Evolutionary conservation across 2,329 filamentous ascomycete genomes (phyloP), one percentile per base, ranked within the genome.

Genomic region (Alternaria novae-zelandiae): DNA sequence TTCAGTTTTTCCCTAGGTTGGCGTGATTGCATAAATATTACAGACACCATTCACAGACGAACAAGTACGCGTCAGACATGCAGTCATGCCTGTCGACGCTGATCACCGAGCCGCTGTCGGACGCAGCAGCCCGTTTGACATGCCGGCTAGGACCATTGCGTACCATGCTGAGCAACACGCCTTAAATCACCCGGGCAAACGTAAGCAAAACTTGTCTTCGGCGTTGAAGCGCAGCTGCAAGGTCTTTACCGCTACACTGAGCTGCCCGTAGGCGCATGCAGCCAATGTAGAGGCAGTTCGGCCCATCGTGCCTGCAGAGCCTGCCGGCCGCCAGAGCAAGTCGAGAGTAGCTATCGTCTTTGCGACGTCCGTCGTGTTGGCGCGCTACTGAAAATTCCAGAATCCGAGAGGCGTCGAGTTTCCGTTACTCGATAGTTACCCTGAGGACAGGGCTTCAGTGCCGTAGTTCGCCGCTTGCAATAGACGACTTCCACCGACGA

Each of bases 401-500:
- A 57, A 59, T 23, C 49, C 13, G 28, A 25, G 44, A 59, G 43
- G 56, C 55, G 25, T 63, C 21, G 41, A 65, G 65, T 71, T 69
- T 73, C 68, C 59, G 75, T 79, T 79, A 79, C 77, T 79, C 75
- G 77, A 79, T 78, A 64, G 63, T 63, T 60, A 60, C 57, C 44
- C 11, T 17, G 61, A 61, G 26, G 74, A 74, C 68, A 70, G 64
- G 66, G 57, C 61, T 60, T 63, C 47, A 54, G 60, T 51, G 61
- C 58, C 50, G 58, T 53, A 56, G 50, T 66, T 59, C 54, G 61
- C 67, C 67, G 59, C 65, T 67, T 59, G 57, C 62, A 26, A 47
- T 51, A 15, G 28, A 62, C 57, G 46, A 57, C 26, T 47, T 30
- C 10, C 12, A 50, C 23, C 53, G 45, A 46, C 55, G 23, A 54